Base-by-base conservation (phyloP, 495 filamentous ascomycete genomes). In the Saxispiralis lemnorum region DNA sequence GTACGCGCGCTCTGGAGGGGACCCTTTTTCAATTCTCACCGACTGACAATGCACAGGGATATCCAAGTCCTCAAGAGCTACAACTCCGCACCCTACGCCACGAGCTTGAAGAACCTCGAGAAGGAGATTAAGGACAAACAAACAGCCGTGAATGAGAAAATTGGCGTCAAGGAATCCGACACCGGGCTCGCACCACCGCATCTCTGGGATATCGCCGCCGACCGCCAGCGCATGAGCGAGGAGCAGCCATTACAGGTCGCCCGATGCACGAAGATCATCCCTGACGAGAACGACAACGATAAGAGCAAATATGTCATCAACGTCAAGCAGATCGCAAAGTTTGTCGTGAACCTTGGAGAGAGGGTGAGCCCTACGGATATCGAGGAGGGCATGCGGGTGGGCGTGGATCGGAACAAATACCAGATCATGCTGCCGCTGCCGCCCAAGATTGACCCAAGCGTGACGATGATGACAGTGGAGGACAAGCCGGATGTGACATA, bases 281-380 rank as follows among this genome's bases (percentile, higher is more conserved):
- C 82, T 45, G 86, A 93, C 63, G 89, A 93, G 59, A 89, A 93
- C 66, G 87, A 97, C 66, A 66, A 79, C 24, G 84, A 93, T 53
- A 97, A 97, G 75, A 89, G 81, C 74, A 96, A 96, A 78, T 97
- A 97, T 69, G 87, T 97, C 57, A 97, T 97, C 73, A 97, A 96
- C 63, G 89, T 97, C 52, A 97, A 97, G 66, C 89, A 97, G 61
- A 96, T 97, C 49, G 89, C 89, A 59, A 97, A 97, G 65, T 97
- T 97, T 55, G 89, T 97, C 36, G 89, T 97, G 56, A 93, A 96
- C 64, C 75, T 97, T 40, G 89, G 89, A 51, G 89, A 97, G 60
- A 79, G 92, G 38, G 88, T 97, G 47, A 87, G 80, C 61, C 92
- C 89, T 33, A 95, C 88, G 55, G 89, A 97, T 77, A 96, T 97